phyloP scores from a whole-genome alignment of 345 rosid genomes.

The Arabidopsis arenosa region DNA sequence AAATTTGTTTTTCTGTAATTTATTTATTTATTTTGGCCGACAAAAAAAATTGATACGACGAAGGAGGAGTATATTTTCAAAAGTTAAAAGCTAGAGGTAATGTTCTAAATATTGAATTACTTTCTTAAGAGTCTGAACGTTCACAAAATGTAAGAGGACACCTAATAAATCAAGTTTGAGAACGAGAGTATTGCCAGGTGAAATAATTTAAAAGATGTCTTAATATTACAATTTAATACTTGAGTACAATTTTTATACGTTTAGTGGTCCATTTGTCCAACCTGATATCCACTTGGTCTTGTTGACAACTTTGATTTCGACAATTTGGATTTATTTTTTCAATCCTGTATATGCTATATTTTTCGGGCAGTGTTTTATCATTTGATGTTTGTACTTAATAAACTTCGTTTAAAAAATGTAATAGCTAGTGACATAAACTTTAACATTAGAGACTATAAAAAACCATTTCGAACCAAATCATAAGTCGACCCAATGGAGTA shows the following conservation, averaged over 20 bases:
- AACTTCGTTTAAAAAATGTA: not conserved
- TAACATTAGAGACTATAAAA: not conserved
- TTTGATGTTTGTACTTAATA: not conserved
- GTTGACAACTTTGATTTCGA: constrained; percentile 28
- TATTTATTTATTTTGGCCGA: not conserved
- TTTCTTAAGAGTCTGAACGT: constrained; percentile 2
- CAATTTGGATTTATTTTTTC: not conserved
- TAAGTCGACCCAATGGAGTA: not conserved
- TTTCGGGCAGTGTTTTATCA: not conserved
- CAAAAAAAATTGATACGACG: no score
- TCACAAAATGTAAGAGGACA: constrained; percentile 6
- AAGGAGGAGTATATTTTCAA: no score
- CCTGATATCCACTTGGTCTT: constrained; percentile 37
- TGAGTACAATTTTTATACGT: constrained; percentile 2
- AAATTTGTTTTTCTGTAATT: not conserved
- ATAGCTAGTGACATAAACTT: not conserved
- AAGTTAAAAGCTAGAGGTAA: not conserved
- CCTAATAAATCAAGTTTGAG: constrained; percentile 5
- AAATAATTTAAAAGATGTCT: not conserved
- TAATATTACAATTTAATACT: not conserved
- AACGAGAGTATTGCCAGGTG: constrained; percentile 12
- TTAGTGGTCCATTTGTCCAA: constrained; percentile 32
- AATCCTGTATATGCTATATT: no score
- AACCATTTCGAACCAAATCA: constrained; percentile 3
- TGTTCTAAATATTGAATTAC: not conserved